A percentile compares a stretch with the other conserved stretches of the same genome.
Conservation (phyloP, 2,329 filamentous ascomycete genomes). For the Lachnellula cervina region DNA sequence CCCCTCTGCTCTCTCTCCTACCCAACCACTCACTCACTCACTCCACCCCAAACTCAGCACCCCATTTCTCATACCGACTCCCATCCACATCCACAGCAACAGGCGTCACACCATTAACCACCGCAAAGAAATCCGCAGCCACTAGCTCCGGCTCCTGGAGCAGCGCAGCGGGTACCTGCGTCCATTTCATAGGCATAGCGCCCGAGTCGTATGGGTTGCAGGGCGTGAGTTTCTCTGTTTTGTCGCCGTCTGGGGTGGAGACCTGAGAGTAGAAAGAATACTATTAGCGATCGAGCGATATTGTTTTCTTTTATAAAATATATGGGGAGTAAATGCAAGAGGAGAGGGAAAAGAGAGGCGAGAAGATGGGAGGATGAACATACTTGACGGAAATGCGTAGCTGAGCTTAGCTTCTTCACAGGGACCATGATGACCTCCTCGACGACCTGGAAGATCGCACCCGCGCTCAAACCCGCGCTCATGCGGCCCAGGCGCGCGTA, state of each 20-base stretch:
- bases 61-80: background rate
- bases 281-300: too few relatives aligned
- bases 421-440: conserved; percentile 8
- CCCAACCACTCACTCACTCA: background rate
- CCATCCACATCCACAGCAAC: background rate
- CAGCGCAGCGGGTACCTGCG: background rate
- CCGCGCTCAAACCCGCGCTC: conserved; percentile 2
- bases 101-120: conserved; percentile 1
- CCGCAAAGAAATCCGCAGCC: conserved; percentile 3
- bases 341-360: background rate
- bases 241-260: background rate
- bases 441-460: conserved; percentile 5
- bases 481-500: background rate
- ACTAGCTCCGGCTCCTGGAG: conserved; percentile 2
- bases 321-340: too few relatives aligned
- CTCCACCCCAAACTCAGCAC: background rate
- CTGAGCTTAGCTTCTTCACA: conserved; percentile 5
- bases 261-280: background rate
- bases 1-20: background rate
- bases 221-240: conserved; percentile 2
- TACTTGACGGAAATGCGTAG: conserved; percentile 5
- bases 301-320: too few relatives aligned
- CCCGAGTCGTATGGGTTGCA: conserved; percentile 3
- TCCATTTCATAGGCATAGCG: conserved; percentile 6
- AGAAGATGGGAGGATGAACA: background rate